Evolutionary conservation across 805 yeast genomes (phyloP).

Genomic region (Metschnikowia anglica): DNA sequence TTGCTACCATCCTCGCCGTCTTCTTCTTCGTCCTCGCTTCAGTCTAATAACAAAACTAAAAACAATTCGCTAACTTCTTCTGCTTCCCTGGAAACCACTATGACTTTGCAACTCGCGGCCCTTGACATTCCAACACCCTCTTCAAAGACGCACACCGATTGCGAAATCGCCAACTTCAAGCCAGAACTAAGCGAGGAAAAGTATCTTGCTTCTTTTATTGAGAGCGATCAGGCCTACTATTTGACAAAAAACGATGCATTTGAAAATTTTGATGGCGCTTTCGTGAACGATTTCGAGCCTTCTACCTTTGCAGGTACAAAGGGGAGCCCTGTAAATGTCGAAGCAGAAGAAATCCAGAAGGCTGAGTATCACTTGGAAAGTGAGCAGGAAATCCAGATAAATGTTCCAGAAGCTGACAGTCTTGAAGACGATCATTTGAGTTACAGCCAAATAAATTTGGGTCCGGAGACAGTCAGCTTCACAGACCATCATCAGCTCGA

Average conservation of each 20-base stretch:
- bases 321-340: neutral
- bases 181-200: neutral
- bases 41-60: neutral
- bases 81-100: neutral
- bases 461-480: neutral
- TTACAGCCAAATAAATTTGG: neutral
- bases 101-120: slow-evolving; percentile 1
- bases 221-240: neutral
- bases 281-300: neutral
- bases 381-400: neutral
- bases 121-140: neutral
- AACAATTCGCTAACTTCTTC: neutral
- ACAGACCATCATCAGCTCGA: too few species aligned
- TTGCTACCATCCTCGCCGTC: neutral
- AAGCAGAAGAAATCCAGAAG: neutral
- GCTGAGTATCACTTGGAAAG: neutral
- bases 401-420: neutral
- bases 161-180: neutral
- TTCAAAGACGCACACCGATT: neutral
- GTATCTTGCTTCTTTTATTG: neutral
- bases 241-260: neutral
- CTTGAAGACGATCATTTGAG: neutral
- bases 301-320: neutral
- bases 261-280: neutral
- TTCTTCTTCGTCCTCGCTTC: neutral